Evolutionary conservation across 495 filamentous ascomycete genomes (phyloP).

Genomic region (Hypomontagnella monticulosa): DNA sequence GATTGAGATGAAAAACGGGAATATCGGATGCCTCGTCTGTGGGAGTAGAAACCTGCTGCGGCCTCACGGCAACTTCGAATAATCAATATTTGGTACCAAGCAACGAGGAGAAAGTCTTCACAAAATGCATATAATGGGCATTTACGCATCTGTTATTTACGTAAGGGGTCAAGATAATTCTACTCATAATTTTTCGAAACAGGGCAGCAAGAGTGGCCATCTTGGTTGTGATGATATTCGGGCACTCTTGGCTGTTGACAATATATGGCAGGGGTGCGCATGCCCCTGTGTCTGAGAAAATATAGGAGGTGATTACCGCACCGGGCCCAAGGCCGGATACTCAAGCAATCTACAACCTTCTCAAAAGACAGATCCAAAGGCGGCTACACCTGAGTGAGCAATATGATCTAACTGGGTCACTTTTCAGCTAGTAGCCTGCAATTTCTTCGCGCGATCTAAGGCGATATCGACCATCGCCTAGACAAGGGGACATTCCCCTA

Average conservation of each 20-base stretch:
- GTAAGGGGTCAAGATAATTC: no score
- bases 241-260: neutral
- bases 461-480: conserved; percentile 40
- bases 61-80: conserved; percentile 27
- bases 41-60: conserved; percentile 17
- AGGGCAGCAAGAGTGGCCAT: neutral
- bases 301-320: neutral
- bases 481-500: neutral
- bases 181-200: no score
- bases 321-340: neutral
- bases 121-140: neutral
- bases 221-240: neutral
- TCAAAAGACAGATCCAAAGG: neutral
- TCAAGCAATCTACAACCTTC: neutral
- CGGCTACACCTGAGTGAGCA: neutral
- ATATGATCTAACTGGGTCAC: neutral
- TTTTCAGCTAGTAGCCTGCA: conserved; percentile 11
- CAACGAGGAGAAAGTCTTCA: neutral
- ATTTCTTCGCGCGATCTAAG: conserved; percentile 31
- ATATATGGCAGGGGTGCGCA: neutral
- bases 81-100: conserved; percentile 3
- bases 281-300: neutral
- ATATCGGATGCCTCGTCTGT: conserved; percentile 13
- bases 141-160: neutral
- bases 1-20: conserved; percentile 1